phyloP scores from a whole-genome alignment of 192 early-diverging fungal genomes.

The Oehlia diaphana region DNA sequence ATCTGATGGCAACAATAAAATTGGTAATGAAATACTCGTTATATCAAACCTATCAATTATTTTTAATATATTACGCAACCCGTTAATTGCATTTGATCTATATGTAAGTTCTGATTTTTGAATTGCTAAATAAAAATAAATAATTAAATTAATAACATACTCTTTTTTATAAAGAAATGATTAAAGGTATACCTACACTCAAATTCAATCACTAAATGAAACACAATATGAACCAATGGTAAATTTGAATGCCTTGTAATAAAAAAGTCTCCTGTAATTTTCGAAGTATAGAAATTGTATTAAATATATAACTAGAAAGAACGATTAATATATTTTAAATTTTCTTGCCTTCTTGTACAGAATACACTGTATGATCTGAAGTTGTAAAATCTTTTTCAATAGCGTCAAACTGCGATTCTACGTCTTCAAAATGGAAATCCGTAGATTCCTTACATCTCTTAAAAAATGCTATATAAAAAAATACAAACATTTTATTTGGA shows the following conservation, averaged over 20 bases:
- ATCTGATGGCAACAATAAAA: conserved; percentile 58
- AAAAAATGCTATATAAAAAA: conserved; percentile 52
- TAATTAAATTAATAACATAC: background rate
- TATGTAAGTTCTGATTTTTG: conserved; percentile 23
- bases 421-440: conserved; percentile 74
- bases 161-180: background rate
- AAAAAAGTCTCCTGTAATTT: conserved; percentile 62
- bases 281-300: background rate
- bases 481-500: background rate
- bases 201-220: conserved; percentile 68
- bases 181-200: conserved; percentile 40
- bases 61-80: conserved; percentile 64
- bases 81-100: conserved; percentile 32
- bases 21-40: conserved; percentile 59
- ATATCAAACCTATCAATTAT: conserved; percentile 63
- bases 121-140: conserved; percentile 13
- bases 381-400: conserved; percentile 53
- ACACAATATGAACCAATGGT: conserved; percentile 68
- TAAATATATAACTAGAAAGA: background rate
- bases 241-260: conserved; percentile 77
- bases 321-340: background rate
- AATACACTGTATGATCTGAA: background rate
- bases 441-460: conserved; percentile 63
- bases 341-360: conserved; percentile 54
- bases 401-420: conserved; percentile 62